Conservation (phyloP, 306 rosid species). For the Prosopis cineraria region DNA sequence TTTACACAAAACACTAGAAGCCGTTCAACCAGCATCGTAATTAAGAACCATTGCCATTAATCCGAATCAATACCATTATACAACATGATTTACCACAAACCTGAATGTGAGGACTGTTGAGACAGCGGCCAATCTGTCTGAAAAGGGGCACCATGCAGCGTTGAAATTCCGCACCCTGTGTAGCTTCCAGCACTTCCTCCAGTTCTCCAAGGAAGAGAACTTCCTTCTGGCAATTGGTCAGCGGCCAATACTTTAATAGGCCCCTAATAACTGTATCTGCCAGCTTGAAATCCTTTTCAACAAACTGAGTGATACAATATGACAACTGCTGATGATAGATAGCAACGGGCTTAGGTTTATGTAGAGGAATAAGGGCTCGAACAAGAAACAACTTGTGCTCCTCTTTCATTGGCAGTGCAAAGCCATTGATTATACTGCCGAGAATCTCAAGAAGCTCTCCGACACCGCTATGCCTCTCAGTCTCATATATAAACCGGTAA, state of each 20-base stretch:
- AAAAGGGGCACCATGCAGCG: constrained; percentile 98
- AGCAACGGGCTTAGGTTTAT: constrained; percentile 71
- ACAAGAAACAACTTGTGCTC: constrained; percentile 96
- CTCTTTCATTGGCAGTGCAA: constrained; percentile 98
- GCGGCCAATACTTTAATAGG: constrained; percentile 92
- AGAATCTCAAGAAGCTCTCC: constrained; percentile 97
- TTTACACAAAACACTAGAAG: neutral
- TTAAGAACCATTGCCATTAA: neutral
- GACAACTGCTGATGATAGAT: constrained; percentile 91
- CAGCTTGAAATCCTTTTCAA: constrained; percentile 94
- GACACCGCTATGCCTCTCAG: constrained; percentile 82
- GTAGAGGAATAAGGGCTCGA: constrained; percentile 89
- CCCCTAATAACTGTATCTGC: constrained; percentile 93
- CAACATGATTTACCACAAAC: constrained; percentile 47
- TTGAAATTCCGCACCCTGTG: constrained; percentile 85
- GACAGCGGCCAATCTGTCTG: constrained; percentile 90
- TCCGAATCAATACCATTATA: constrained; percentile 28
- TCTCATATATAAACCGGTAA: constrained; percentile 88
- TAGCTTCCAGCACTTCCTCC: constrained; percentile 96
- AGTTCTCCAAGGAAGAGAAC: constrained; percentile 97
- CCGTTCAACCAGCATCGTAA: constrained; percentile 30
- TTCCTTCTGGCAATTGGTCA: constrained; percentile 91
- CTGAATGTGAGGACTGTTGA: constrained; percentile 92
- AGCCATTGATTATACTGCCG: constrained; percentile 95
- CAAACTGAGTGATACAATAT: constrained; percentile 93